Percentiles rank a stretch among this genome's conserved stretches.
Conservation (phyloP, 306 rosid genomes). For the Leucaena leucocephala region DNA sequence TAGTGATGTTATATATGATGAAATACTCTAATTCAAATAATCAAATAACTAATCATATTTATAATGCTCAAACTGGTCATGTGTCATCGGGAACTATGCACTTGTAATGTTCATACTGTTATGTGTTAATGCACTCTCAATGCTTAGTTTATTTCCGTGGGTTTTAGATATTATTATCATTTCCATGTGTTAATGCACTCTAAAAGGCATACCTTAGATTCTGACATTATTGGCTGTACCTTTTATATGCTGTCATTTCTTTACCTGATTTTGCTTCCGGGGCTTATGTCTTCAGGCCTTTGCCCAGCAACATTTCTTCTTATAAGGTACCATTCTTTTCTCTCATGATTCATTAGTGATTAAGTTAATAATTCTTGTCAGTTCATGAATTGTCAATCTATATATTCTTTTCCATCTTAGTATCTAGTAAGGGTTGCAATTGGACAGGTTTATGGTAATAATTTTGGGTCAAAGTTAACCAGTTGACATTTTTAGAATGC, state of each 20-base stretch:
- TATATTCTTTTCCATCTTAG: conserved; percentile 1
- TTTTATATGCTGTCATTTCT: conserved; percentile 32
- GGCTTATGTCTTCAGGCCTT: conserved; percentile 63
- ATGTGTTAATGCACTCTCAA: background rate
- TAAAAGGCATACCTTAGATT: conserved; percentile 3
- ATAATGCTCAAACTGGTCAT: background rate
- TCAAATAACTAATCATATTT: background rate
- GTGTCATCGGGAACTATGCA: background rate
- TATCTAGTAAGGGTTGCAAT: background rate
- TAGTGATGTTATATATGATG: background rate
- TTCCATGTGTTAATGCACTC: background rate
- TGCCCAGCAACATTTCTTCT: conserved; percentile 84
- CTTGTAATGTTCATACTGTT: background rate
- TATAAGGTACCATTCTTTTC: conserved; percentile 77
- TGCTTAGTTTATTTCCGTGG: background rate
- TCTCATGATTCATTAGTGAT: conserved; percentile 19
- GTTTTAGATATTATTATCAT: background rate
- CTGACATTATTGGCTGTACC: conserved; percentile 5
- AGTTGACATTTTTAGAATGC: background rate
- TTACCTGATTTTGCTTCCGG: conserved; percentile 24
- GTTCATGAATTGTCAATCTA: background rate
- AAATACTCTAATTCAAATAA: background rate
- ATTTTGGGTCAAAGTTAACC: background rate
- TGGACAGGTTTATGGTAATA: background rate
- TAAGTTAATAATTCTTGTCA: conserved; percentile 5